Percentiles rank a stretch among this genome's conserved stretches.
Evolutionary conservation across 139 green algal genomes (phyloP).

Genomic region (Chlamydomonas schloesseri): DNA sequence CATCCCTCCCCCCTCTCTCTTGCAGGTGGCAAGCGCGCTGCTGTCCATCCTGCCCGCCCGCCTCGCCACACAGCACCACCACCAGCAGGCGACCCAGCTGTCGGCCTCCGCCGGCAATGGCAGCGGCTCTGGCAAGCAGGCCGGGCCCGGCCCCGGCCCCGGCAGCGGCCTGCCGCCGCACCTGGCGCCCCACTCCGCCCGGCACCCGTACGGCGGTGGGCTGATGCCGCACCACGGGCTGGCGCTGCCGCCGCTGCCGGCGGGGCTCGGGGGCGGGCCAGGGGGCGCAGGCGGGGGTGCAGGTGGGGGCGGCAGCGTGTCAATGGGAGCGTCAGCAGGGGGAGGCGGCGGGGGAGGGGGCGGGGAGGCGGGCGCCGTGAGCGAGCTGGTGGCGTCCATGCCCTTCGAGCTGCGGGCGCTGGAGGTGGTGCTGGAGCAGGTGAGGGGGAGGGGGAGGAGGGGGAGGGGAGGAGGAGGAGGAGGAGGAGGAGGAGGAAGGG

Average conservation of each 20-base stretch:
- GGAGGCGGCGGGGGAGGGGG: not conserved
- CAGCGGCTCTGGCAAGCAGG: not conserved
- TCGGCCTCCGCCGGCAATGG: not conserved
- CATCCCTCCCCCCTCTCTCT: not conserved
- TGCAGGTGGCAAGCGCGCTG: not conserved
- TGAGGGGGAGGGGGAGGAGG: not conserved
- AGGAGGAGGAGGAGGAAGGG: not conserved
- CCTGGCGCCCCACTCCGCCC: not conserved
- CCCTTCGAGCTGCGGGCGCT: constrained; percentile 69
- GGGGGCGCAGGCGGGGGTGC: not conserved
- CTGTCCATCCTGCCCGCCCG: constrained; percentile 11
- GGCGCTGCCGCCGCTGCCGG: not conserved
- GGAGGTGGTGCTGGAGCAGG: constrained; percentile 66
- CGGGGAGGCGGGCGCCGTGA: not conserved
- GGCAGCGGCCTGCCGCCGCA: not conserved
- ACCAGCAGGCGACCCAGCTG: too few relatives aligned
- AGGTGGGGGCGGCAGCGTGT: too few relatives aligned
- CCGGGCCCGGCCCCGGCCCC: not conserved
- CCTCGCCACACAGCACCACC: not conserved
- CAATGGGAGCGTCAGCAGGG: too few relatives aligned
- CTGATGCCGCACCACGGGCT: not conserved
- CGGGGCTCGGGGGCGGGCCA: too few relatives aligned
- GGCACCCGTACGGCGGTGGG: not conserved
- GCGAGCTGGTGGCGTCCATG: constrained; percentile 44
- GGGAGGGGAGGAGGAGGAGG: not conserved